These are phyloP conservation scores for Arthonia radiata DNA, from an alignment of 495 filamentous ascomycete species.

Conservation along the genomic window DNA sequence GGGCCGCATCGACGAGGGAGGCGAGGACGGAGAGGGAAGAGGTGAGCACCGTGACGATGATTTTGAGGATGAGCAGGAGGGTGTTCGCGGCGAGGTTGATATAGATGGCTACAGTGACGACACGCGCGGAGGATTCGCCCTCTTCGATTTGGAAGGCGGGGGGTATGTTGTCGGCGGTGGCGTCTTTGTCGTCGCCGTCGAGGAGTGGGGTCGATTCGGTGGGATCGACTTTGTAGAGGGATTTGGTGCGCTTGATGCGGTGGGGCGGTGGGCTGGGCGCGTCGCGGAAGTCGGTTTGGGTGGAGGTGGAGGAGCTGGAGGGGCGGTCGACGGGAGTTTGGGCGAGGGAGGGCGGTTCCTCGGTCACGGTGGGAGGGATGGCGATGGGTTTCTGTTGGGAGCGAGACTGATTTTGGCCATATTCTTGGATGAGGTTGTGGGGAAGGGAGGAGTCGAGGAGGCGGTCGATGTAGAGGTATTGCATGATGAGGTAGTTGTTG, in stretches of 20 bases:
- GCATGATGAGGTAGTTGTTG: slow-evolving; percentile 58
- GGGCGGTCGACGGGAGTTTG: slow-evolving; percentile 5
- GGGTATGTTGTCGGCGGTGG: slow-evolving; percentile 6
- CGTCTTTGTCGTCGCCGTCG: slow-evolving; percentile 6
- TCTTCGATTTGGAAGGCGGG: slow-evolving; percentile 28
- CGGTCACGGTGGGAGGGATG: slow-evolving; percentile 31
- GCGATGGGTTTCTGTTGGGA: slow-evolving; percentile 13
- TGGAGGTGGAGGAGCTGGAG: slow-evolving; percentile 4
- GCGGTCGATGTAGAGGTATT: slow-evolving; percentile 81
- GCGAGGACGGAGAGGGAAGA: slow-evolving; percentile 74
- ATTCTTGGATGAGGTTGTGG: slow-evolving; percentile 68
- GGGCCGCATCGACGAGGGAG: slow-evolving; percentile 62
- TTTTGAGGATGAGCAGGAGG: slow-evolving; percentile 52
- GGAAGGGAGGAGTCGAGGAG: slow-evolving; percentile 72
- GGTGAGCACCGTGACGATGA: slow-evolving; percentile 51
- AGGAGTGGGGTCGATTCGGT: slow-evolving; percentile 44
- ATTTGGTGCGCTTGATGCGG: slow-evolving; percentile 43
- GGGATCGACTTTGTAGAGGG: slow-evolving; percentile 54
- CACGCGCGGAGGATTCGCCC: slow-evolving; percentile 34
- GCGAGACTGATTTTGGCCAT: slow-evolving; percentile 35
- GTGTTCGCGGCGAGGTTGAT: slow-evolving; percentile 70
- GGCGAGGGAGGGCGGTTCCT: slow-evolving; percentile 13
- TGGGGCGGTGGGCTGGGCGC: neutral
- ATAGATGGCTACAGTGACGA: slow-evolving; percentile 61
- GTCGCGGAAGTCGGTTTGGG: slow-evolving; percentile 1